Base-by-base conservation (phyloP, 2,329 filamentous ascomycete genomes). In the Zelopaecilomyces penicillatus region DNA sequence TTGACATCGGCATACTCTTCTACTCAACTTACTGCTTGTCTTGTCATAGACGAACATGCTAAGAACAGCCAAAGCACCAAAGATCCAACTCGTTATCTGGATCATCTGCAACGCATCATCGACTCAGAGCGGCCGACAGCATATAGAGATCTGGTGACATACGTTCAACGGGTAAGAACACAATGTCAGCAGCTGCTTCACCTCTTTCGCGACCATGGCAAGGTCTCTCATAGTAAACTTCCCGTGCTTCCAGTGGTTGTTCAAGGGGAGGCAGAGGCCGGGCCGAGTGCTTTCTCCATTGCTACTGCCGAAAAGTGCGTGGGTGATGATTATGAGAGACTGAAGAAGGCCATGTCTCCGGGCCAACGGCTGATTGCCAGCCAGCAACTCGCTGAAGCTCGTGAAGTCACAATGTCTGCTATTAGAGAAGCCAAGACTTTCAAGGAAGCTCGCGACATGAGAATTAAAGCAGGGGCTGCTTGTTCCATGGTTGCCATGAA, bases 181-280 rank as follows among this genome's bases (percentile, higher is more conserved):
- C 91, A 96, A 61, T 97, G 91, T 56, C 85, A 91, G 55, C 88
- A 93, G 50, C 71, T 98, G 27, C 71, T 97, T 48, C 89, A 91
- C 59, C 80, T 93, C 42, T 98, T 98, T 75, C 80, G 89, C 54
- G 91, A 97, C 54, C 83, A 89, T 57, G 89, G 87, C 33, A 90
- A 93, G 60, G 82, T 95, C 2, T 76, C 85, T 26, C 76, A 80
- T 40, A 74, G 76, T 50, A 86, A 83, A 59, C 70, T 97, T 35
- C 91, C 94, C 1, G 75, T 75, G 5, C 76, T 97, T 39, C 88
- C 93, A 26, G 87, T 95, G 3, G 81, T 98, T 12, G 91, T 96
- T 6, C 93, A 98, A 65, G 93, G 93, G 30, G 91, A 97, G 58
- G 74, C 85, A 5, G 86, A 94, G 58, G 91, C 93, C 32, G 91